These are phyloP conservation scores for Penicillium egyptiacum DNA, from an alignment of 495 filamentous ascomycete species.

Conservation along the genomic window DNA sequence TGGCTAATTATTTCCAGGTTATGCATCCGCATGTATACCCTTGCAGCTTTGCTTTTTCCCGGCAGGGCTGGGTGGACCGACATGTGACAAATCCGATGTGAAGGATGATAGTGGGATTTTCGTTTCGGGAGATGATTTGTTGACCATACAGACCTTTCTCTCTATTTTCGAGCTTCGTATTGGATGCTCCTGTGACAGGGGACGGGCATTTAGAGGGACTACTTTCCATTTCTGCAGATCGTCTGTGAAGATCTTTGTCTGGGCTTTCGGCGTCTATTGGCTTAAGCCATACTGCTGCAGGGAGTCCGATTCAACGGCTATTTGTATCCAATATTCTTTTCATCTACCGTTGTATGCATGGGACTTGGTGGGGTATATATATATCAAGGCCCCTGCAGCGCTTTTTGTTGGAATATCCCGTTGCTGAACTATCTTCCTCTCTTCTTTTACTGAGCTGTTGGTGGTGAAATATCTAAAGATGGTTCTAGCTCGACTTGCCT, in stretches of 20 bases:
- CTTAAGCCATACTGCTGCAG: not conserved
- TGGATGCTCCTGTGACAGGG: constrained; percentile 12
- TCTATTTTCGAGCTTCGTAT: not conserved
- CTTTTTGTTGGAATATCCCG: not conserved
- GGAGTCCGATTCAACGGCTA: not conserved
- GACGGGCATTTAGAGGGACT: constrained; percentile 25
- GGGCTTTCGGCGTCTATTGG: not conserved
- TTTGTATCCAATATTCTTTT: too few species aligned
- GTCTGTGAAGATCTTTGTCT: not conserved
- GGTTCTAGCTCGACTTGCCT: constrained; percentile 14
- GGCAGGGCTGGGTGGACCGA: not conserved
- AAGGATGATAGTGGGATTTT: not conserved
- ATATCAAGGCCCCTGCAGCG: not conserved
- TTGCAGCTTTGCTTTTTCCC: not conserved
- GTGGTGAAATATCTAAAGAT: constrained; percentile 2
- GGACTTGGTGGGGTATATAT: not conserved
- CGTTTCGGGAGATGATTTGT: not conserved
- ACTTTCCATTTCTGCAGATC: constrained; percentile 14
- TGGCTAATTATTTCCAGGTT: not conserved
- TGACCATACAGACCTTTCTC: not conserved
- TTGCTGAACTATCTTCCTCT: not conserved
- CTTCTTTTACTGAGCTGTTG: not conserved
- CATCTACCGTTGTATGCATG: not conserved
- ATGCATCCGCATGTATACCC: not conserved
- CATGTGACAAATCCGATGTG: not conserved